phyloP scores from a whole-genome alignment of 2,329 filamentous ascomycete genomes.

The Orbilia brochopaga region DNA sequence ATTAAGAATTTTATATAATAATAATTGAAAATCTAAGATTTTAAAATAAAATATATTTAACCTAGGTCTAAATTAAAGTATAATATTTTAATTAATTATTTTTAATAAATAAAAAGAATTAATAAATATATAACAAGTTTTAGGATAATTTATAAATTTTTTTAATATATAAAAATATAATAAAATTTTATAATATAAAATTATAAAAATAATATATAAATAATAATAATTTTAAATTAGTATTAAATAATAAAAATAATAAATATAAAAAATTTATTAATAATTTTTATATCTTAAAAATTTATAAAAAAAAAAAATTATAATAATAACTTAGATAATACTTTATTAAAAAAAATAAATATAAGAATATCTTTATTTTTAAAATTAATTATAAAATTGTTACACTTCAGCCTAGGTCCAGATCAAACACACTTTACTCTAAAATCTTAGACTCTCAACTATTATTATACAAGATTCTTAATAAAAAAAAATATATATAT shows the following conservation, averaged over 20 bases:
- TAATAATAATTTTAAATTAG: background rate
- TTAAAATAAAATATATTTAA: background rate
- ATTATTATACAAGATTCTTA: too few species aligned
- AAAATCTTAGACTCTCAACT: too few species aligned
- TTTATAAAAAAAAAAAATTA: background rate
- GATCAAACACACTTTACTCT: too few species aligned
- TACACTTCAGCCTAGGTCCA: too few species aligned
- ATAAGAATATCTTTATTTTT: too few species aligned
- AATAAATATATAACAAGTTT: background rate
- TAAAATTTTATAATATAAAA: constrained; percentile 2
- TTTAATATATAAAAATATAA: constrained; percentile 3
- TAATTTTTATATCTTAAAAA: constrained; percentile 7
- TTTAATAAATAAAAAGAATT: background rate
- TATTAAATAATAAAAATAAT: background rate
- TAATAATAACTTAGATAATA: constrained; percentile 7
- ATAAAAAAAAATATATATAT: too few species aligned
- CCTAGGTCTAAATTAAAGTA: background rate
- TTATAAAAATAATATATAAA: background rate
- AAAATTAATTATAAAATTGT: too few species aligned
- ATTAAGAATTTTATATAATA: background rate
- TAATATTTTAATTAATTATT: constrained; percentile 5
- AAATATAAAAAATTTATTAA: constrained; percentile 6
- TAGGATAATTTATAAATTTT: constrained; percentile 1
- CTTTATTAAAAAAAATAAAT: background rate
- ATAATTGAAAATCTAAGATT: background rate